These are phyloP conservation scores for Megacollybia platyphylla DNA, from an alignment of 1,284 basidiomycete genomes.

Conservation along the genomic window DNA sequence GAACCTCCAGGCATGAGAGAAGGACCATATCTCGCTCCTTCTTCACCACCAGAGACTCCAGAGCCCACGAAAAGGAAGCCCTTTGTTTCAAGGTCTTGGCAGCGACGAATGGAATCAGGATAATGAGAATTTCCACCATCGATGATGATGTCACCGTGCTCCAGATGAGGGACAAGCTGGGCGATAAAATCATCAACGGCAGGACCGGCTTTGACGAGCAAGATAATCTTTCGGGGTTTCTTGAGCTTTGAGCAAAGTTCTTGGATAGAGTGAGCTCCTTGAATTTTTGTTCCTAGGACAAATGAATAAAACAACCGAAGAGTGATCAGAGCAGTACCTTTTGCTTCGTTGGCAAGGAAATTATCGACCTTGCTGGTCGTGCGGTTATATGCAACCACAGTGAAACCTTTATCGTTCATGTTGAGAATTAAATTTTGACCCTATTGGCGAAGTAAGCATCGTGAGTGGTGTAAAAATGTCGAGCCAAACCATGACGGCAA, in stretches of 20 bases:
- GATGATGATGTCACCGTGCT: slow-evolving; percentile 87
- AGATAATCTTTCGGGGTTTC: slow-evolving; percentile 82
- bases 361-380: slow-evolving; percentile 93
- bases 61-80: slow-evolving; percentile 96
- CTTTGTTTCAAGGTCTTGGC: slow-evolving; percentile 87
- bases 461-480: slow-evolving; percentile 6
- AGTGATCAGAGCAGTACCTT: slow-evolving; percentile 45
- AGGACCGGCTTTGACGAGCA: slow-evolving; percentile 85
- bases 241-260: slow-evolving; percentile 81
- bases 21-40: slow-evolving; percentile 95
- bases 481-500: slow-evolving; percentile 83
- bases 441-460: slow-evolving; percentile 24
- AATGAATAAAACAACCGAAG: slow-evolving; percentile 6
- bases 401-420: slow-evolving; percentile 99
- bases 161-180: slow-evolving; percentile 61
- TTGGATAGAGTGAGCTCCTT: slow-evolving; percentile 89
- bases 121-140: slow-evolving; percentile 99
- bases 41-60: slow-evolving; percentile 99
- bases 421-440: slow-evolving; percentile 95
- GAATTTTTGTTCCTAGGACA: slow-evolving; percentile 57
- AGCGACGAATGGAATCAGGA: slow-evolving; percentile 94
- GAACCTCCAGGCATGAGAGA: slow-evolving; percentile 99
- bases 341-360: slow-evolving; percentile 96
- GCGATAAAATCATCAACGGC: slow-evolving; percentile 73
- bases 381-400: slow-evolving; percentile 94